Evolutionary conservation across 305 asterid genomes (phyloP).

Genomic region (Fraxinus sp.): DNA sequence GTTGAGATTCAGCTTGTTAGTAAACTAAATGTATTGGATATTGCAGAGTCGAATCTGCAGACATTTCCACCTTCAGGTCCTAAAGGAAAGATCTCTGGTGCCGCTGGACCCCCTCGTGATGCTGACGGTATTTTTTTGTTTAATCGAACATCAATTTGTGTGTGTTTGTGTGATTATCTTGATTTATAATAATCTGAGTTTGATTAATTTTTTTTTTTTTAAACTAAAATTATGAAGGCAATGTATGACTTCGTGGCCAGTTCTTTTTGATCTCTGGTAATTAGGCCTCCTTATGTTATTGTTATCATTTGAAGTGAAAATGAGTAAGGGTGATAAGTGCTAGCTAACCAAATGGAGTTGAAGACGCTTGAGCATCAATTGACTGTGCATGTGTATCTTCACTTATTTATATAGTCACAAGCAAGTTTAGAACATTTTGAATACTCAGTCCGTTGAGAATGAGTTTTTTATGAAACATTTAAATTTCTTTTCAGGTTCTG

Average conservation of each 20-base stretch:
- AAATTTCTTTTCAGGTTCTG: background rate
- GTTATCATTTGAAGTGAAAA: background rate
- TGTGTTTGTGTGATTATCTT: background rate
- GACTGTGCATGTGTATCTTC: background rate
- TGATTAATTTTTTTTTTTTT: background rate
- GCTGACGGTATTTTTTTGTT: slow-evolving; percentile 69
- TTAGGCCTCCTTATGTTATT: background rate
- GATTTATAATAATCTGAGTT: background rate
- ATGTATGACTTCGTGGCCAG: background rate
- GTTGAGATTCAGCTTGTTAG: background rate
- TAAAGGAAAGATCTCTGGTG: slow-evolving; percentile 84
- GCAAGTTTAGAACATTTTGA: background rate
- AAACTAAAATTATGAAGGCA: background rate
- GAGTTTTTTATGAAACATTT: background rate
- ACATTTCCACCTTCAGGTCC: slow-evolving; percentile 82
- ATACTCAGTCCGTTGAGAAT: background rate
- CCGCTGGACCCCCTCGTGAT: slow-evolving; percentile 88
- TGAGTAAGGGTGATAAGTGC: background rate
- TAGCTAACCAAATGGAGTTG: background rate
- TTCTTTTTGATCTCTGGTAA: background rate
- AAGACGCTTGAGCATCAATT: background rate
- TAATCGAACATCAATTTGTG: background rate
- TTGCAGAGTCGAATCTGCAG: slow-evolving; percentile 83
- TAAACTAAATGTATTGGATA: slow-evolving; percentile 19
- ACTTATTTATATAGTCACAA: background rate